phyloP scores from a whole-genome alignment of 2,329 filamentous ascomycete genomes.

The Scopulariopsis brevicaulis region DNA sequence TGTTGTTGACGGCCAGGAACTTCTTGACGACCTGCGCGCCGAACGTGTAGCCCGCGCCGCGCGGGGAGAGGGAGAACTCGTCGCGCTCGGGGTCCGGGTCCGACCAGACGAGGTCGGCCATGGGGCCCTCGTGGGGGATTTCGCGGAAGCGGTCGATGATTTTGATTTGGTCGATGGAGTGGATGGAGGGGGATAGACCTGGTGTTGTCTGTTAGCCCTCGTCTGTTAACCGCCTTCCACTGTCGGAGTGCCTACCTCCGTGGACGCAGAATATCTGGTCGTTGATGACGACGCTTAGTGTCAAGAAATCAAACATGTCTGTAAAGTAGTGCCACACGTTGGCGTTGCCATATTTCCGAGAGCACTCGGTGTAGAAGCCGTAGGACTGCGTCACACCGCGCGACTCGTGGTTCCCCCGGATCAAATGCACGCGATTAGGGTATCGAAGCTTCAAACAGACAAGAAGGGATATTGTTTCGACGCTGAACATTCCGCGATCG shows the following conservation, averaged over 20 bases:
- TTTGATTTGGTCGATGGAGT: conserved; percentile 98
- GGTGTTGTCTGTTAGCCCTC: conserved; percentile 16
- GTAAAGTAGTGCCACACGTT: conserved; percentile 99
- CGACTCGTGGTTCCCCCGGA: conserved; percentile 96
- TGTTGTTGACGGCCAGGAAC: conserved; percentile 92
- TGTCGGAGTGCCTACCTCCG: conserved; percentile 44
- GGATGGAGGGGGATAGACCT: conserved; percentile 74
- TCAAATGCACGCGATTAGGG: conserved; percentile 87
- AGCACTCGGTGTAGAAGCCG: conserved; percentile 97
- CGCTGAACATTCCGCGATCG: conserved; percentile 95
- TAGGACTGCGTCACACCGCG: conserved; percentile 97
- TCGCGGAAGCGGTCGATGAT: conserved; percentile 98
- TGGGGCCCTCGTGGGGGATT: conserved; percentile 95
- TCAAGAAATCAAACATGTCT: conserved; percentile 99
- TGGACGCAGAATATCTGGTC: conserved; percentile 99
- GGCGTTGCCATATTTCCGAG: conserved; percentile 94
- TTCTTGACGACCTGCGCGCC: conserved; percentile 97
- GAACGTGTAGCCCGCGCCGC: conserved; percentile 94
- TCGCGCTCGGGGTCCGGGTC: conserved; percentile 96
- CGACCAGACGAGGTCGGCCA: conserved; percentile 99
- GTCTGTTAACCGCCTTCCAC: background rate
- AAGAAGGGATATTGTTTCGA: conserved; percentile 95
- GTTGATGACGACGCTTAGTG: conserved; percentile 93
- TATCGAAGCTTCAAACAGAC: conserved; percentile 96
- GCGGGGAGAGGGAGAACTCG: conserved; percentile 88